These are phyloP conservation scores for Venturia aucupariae DNA, from an alignment of 2,329 filamentous ascomycete species.

Conservation along the genomic window DNA sequence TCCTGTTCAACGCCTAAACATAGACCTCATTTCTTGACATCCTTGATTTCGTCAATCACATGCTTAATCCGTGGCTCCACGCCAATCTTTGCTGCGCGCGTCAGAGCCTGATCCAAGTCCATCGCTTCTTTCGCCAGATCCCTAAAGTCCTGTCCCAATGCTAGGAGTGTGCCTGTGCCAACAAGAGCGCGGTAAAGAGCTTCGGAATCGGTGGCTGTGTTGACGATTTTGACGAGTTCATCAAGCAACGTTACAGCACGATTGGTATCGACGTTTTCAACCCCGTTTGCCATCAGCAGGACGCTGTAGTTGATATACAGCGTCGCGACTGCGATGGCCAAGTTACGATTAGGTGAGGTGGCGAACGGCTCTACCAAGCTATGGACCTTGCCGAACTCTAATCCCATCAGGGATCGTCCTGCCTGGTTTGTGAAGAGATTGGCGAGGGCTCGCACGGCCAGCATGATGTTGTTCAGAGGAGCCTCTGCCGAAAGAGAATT, in stretches of 20 bases:
- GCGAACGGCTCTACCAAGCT: conserved; percentile 55
- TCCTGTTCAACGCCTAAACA: too few relatives aligned
- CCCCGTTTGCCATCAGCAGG: conserved; percentile 42
- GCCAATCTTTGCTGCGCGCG: conserved; percentile 41
- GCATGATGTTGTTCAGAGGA: conserved; percentile 75
- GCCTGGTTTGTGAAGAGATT: conserved; percentile 73
- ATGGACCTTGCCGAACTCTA: conserved; percentile 51
- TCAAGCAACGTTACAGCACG: conserved; percentile 47
- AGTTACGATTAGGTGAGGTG: conserved; percentile 54
- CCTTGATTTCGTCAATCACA: conserved; percentile 49
- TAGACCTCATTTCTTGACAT: neutral
- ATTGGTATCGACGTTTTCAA: conserved; percentile 30
- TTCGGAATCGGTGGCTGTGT: conserved; percentile 64
- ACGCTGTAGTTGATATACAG: conserved; percentile 79
- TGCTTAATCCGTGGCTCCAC: conserved; percentile 53
- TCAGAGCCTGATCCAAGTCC: conserved; percentile 40
- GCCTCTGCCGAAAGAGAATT: conserved; percentile 37
- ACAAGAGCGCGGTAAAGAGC: conserved; percentile 75
- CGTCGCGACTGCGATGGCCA: conserved; percentile 74
- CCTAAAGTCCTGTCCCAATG: conserved; percentile 50
- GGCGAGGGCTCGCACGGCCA: conserved; percentile 68
- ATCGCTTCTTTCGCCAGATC: conserved; percentile 49
- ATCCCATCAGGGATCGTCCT: conserved; percentile 53
- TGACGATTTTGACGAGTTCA: conserved; percentile 54
- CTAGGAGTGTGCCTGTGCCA: conserved; percentile 68